phyloP scores from a whole-genome alignment of 2,329 filamentous ascomycete genomes.

The Phoma sp. region DNA sequence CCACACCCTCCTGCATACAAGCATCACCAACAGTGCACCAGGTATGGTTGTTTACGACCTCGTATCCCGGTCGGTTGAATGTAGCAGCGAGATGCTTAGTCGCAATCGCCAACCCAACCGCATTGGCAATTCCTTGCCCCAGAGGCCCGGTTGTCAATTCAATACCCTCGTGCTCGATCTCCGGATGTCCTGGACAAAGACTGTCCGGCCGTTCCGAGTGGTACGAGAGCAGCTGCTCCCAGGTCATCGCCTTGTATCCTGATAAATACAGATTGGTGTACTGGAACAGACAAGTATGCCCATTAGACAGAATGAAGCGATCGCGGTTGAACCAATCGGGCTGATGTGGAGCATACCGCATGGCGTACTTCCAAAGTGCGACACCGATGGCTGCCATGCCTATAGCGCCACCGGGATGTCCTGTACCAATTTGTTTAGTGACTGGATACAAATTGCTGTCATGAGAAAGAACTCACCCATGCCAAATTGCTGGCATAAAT shows the following conservation, averaged over 20 bases:
- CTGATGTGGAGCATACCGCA: conserved; percentile 64
- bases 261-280: conserved; percentile 60
- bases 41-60: conserved; percentile 58
- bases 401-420: conserved; percentile 56
- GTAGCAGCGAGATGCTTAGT: conserved; percentile 60
- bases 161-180: conserved; percentile 63
- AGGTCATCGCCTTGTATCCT: conserved; percentile 61
- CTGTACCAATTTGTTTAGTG: not conserved
- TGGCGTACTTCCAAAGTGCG: conserved; percentile 66
- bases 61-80: conserved; percentile 57
- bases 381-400: conserved; percentile 67
- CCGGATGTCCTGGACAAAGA: conserved; percentile 61
- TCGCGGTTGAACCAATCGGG: conserved; percentile 66
- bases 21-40: conserved; percentile 63
- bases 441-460: conserved; percentile 26
- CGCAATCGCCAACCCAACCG: conserved; percentile 64
- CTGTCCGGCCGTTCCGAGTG: conserved; percentile 56
- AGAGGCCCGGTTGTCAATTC: conserved; percentile 66
- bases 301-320: conserved; percentile 67
- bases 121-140: conserved; percentile 65
- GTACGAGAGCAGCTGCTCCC: conserved; percentile 64
- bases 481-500: conserved; percentile 71
- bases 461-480: conserved; percentile 61
- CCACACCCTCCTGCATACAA: conserved; percentile 64
- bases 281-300: conserved; percentile 62